Base-by-base conservation (phyloP, 176 grass and related monocot genomes). In the Tillandsia leiboldiana region DNA sequence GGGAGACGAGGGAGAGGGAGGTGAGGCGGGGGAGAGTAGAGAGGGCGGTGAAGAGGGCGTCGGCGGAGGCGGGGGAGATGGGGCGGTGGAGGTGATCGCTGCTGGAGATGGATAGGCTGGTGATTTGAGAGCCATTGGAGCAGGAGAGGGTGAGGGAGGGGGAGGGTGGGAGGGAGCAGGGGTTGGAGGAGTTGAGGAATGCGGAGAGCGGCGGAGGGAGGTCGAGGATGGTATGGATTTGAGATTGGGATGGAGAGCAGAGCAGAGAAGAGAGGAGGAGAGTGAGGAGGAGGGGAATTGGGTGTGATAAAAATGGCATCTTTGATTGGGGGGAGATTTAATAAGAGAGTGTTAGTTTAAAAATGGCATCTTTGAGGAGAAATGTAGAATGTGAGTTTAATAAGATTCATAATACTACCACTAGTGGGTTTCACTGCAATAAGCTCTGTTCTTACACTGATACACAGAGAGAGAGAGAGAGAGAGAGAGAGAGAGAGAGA, bases 1-100 rank as follows among this genome's bases (percentile, higher is more conserved):
- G 82, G 9, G 77, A 63, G 24, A 90, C 86, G 48, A 99, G 86
- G 9, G 77, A 72, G 61, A 99, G 77, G 1, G 48, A n/a, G 2
- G 85, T 42, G 0, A 99, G 75, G 11, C 75, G 51, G 0, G 87
- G 87, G 20, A 99, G 48, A 0, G 72, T 48, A 1, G 87, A 47
- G 53, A 99, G 89, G 53, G 94, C 93, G 70, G 94, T 90, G 82
- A 93, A 99, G 48, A 99, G 74, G 53, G 94, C 83, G 14, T 90
- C 82, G 61, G 81, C 59, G 65, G 94, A 99, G 89, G 93, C 92
- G 79, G 13, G 13, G 14, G 84, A 8, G 0, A 90, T 75, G 9
- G 86, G 82, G 11, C 82, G 62, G n/a, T 42, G 50, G 28, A 12
- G 77, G 58, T 82, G 84, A 76, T 53, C 87, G 56, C 33, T 3